A percentile compares a stretch with the other conserved stretches of the same genome.
Conservation (phyloP, 2,329 filamentous ascomycete genomes). For the Sporothrix brasiliensis region DNA sequence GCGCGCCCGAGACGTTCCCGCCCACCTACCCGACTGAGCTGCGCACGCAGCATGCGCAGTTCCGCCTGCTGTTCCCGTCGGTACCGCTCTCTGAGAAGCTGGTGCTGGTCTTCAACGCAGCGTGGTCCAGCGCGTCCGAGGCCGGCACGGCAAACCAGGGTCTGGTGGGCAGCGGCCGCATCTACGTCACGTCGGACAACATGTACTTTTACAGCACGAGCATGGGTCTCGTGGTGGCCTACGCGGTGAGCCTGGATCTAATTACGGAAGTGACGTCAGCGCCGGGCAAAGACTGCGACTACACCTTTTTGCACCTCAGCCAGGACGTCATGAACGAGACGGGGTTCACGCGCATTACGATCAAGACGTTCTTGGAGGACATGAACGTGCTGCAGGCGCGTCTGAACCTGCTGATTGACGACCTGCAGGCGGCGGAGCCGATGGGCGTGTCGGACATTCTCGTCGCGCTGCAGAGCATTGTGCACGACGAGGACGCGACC, state of each 20-base stretch:
- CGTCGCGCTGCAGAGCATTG: slow-evolving; percentile 72
- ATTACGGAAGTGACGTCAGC: slow-evolving; percentile 89
- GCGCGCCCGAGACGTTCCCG: slow-evolving; percentile 66
- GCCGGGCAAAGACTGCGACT: slow-evolving; percentile 88
- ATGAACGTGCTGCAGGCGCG: slow-evolving; percentile 79
- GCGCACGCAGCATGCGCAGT: slow-evolving; percentile 87
- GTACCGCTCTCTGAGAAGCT: slow-evolving; percentile 77
- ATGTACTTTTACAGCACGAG: slow-evolving; percentile 98
- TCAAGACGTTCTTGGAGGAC: slow-evolving; percentile 93
- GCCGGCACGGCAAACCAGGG: slow-evolving; percentile 48
- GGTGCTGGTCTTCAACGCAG: slow-evolving; percentile 88
- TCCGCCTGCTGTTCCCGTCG: slow-evolving; percentile 84
- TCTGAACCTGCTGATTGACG: slow-evolving; percentile 81
- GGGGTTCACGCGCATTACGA: slow-evolving; percentile 72
- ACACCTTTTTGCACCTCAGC: slow-evolving; percentile 77
- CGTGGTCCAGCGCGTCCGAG: slow-evolving; percentile 67
- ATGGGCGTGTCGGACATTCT: slow-evolving; percentile 71
- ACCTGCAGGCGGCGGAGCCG: slow-evolving; percentile 72
- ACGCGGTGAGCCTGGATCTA: slow-evolving; percentile 71
- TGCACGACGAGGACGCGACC: slow-evolving; percentile 60
- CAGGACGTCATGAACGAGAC: slow-evolving; percentile 63
- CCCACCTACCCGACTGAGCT: slow-evolving; percentile 79
- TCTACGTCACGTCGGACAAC: slow-evolving; percentile 83
- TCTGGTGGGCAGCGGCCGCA: slow-evolving; percentile 70
- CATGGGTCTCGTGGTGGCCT: slow-evolving; percentile 85